Conservation (phyloP, 192 early-diverging fungal genomes). For the Phycomyces blakesleeanus region DNA sequence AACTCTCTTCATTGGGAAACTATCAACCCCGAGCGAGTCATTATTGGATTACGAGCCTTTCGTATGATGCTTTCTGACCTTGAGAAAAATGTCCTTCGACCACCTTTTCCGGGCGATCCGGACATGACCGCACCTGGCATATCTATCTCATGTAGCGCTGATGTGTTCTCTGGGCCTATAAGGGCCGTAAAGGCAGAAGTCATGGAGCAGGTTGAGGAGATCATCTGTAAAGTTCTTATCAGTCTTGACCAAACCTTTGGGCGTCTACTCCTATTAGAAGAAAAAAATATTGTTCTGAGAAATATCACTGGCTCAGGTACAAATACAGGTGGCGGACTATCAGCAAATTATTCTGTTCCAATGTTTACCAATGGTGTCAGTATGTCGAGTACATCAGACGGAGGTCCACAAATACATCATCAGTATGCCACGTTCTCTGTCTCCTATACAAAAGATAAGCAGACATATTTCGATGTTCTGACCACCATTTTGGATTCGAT, state of each 20-base stretch:
- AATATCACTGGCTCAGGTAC: neutral
- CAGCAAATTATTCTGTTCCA: conserved; percentile 26
- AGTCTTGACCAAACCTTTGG: conserved; percentile 58
- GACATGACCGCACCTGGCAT: conserved; percentile 38
- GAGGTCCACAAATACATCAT: conserved; percentile 40
- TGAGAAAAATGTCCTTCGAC: conserved; percentile 47
- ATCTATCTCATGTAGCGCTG: conserved; percentile 31
- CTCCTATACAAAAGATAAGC: conserved; percentile 52
- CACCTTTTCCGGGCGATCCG: conserved; percentile 44
- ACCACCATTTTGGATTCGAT: conserved; percentile 67
- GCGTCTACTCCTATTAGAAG: conserved; percentile 43
- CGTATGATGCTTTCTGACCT: conserved; percentile 69
- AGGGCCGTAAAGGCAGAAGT: conserved; percentile 63
- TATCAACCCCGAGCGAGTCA: conserved; percentile 65
- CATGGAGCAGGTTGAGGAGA: conserved; percentile 64
- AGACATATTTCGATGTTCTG: conserved; percentile 65
- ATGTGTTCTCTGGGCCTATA: conserved; percentile 25
- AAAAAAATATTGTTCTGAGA: conserved; percentile 39
- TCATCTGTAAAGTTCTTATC: conserved; percentile 54
- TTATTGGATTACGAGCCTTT: conserved; percentile 71
- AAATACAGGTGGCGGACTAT: conserved; percentile 4
- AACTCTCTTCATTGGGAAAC: conserved; percentile 42
- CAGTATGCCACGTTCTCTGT: conserved; percentile 47
- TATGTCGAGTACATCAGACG: conserved; percentile 11
- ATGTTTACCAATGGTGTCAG: conserved; percentile 16